These are phyloP conservation scores for Trypanosoma caninum DNA, from an alignment of 208 protist species.

Conservation along the genomic window DNA sequence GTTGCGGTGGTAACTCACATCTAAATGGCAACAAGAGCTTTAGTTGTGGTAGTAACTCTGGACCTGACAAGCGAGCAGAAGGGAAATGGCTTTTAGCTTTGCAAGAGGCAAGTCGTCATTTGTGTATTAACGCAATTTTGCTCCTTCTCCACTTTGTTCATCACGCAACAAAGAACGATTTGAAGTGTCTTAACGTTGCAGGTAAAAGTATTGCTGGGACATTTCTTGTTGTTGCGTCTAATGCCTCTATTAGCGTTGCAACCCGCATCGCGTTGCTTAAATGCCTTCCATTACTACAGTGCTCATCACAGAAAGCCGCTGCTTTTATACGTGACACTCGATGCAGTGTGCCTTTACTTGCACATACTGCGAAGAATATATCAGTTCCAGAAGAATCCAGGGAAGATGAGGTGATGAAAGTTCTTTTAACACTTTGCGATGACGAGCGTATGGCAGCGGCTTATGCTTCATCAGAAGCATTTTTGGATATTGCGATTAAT, in stretches of 20 bases:
- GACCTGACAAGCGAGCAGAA: constrained; percentile 4
- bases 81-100: constrained; percentile 26
- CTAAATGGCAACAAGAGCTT: too few species aligned
- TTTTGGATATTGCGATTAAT: constrained; percentile 36
- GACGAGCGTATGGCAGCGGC: constrained; percentile 45
- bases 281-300: constrained; percentile 43
- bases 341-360: constrained; percentile 38
- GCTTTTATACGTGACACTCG: constrained; percentile 46
- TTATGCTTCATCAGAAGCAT: constrained; percentile 25
- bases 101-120: constrained; percentile 46
- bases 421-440: constrained; percentile 38
- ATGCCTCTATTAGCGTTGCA: constrained; percentile 7
- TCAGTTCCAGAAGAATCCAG: constrained; percentile 18
- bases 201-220: constrained; percentile 53
- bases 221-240: constrained; percentile 47
- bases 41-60: too few species aligned
- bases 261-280: constrained; percentile 35
- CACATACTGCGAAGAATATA: constrained; percentile 27
- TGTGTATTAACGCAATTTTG: constrained; percentile 42
- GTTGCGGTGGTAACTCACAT: not conserved
- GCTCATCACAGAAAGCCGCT: constrained; percentile 38
- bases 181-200: constrained; percentile 36
- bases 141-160: constrained; percentile 43
- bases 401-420: constrained; percentile 27
- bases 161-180: constrained; percentile 7